Conservation (phyloP, 2,329 filamentous ascomycete species). For the Exophiala lecanii-corni region DNA sequence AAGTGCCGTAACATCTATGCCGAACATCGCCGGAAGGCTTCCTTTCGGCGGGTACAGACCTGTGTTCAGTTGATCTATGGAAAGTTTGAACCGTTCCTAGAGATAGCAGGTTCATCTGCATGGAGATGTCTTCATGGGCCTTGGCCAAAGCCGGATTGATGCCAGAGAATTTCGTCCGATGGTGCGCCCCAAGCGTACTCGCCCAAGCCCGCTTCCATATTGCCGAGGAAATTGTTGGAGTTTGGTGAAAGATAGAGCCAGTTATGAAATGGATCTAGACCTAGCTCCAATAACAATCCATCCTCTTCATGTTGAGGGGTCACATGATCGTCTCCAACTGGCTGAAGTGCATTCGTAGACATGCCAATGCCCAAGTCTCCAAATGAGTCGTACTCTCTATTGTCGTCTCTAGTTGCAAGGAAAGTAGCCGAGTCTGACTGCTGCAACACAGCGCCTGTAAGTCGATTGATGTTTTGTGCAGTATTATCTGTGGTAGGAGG, state of each 20-base stretch:
- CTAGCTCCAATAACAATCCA: background rate
- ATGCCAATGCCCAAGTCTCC: background rate
- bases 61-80: too few relatives aligned
- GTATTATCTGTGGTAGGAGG: background rate
- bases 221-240: background rate
- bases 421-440: background rate
- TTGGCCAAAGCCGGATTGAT: background rate
- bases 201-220: conserved; percentile 31
- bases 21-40: too few relatives aligned
- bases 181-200: conserved; percentile 33
- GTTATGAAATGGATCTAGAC: conserved; percentile 1
- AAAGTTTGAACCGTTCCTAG: too few relatives aligned
- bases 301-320: background rate
- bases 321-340: background rate
- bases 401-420: background rate
- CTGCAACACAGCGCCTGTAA: background rate
- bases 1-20: too few relatives aligned
- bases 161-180: background rate
- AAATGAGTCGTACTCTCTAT: background rate
- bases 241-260: background rate
- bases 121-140: background rate
- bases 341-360: background rate
- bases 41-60: too few relatives aligned
- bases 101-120: too few relatives aligned
- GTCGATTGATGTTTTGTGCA: background rate